Base-by-base conservation (phyloP, 805 yeast species). In the Yamadazyma tumulicola region DNA sequence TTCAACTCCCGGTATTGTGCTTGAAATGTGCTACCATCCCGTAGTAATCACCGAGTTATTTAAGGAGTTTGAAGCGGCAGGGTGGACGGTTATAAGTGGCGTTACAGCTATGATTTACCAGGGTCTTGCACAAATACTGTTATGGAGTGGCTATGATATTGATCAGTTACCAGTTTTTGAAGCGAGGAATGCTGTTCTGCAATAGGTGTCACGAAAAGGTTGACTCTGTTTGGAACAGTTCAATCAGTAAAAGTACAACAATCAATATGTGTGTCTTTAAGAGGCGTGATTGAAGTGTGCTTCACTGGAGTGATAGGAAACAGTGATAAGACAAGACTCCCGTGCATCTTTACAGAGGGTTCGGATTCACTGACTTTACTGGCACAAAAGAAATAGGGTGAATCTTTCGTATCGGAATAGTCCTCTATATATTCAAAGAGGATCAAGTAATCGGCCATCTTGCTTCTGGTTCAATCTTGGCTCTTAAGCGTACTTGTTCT, bases 1-100 rank as follows among this genome's bases (percentile, higher is more conserved):
- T n/a, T 38, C 39, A 3, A 39, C 41, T 9, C 39, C 42, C 19
- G 62, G 60, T 11, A 51, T 48, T 3, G 61, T 58, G 13, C 39
- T 59, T 13, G 64, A 59, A 35, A 59, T 59, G 64, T 59, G 64
- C 38, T 59, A 59, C 47, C 54, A 59, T 29, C 64, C 64, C 2
- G 45, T 39, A 13, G 49, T 51, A n/a, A 27, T 30, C 6, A 59
- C 63, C 5, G 32, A 48, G 16, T 42, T 57, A n/a, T 55, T 45
- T 33, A 38, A 30, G 22, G 54, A 49, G 19, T 59, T 57, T 31
- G 46, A 48, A 31, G 31, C 26, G 3, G 39, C 39, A 6, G 47
- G 47, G 4, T 59, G 62, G 63, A 35, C 39, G n/a, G 62, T 57
- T 6, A 56, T 59, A 7, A 42, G 48, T 19, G 64, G 62, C 3